Evolutionary conservation across 768 basidiomycete genomes (phyloP).

Genomic region (Tricholoma furcatifolium): DNA sequence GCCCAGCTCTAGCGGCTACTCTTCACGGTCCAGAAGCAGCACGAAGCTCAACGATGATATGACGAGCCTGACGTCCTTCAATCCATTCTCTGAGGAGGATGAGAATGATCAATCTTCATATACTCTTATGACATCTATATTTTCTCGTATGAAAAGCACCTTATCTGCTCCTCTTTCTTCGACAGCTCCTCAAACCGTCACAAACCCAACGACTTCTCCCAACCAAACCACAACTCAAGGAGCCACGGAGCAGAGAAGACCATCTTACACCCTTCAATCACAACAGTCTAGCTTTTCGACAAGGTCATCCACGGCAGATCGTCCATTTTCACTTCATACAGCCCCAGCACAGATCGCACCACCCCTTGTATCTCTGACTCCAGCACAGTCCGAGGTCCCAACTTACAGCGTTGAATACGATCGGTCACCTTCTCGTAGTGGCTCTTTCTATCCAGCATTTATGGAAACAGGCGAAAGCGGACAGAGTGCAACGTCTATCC

Average conservation of each 20-base stretch:
- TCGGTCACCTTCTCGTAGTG: conserved; percentile 52
- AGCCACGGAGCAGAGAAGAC: conserved; percentile 55
- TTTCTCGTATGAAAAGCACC: conserved; percentile 80
- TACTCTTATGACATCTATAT: conserved; percentile 75
- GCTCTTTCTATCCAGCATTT: conserved; percentile 47
- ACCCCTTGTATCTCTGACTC: conserved; percentile 82
- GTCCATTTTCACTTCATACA: conserved; percentile 55
- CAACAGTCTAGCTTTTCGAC: conserved; percentile 48
- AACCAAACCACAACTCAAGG: conserved; percentile 19
- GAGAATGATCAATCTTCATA: conserved; percentile 88
- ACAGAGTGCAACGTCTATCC: conserved; percentile 73
- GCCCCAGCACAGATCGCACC: conserved; percentile 65
- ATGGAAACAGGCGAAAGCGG: conserved; percentile 56
- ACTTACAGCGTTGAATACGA: conserved; percentile 69
- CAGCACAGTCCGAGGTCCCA: conserved; percentile 77
- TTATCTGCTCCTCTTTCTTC: conserved; percentile 66
- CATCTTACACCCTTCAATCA: conserved; percentile 47
- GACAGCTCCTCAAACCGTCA: conserved; percentile 39
- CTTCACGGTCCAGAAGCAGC: conserved; percentile 63
- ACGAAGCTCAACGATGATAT: conserved; percentile 61
- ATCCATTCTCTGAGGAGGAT: conserved; percentile 91
- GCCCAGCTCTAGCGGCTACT: conserved; percentile 37
- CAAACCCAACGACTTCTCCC: conserved; percentile 30
- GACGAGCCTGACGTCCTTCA: conserved; percentile 79
- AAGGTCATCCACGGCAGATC: conserved; percentile 48